phyloP scores from a whole-genome alignment of 1,284 basidiomycete genomes.

The Cryptococcus sp. region DNA sequence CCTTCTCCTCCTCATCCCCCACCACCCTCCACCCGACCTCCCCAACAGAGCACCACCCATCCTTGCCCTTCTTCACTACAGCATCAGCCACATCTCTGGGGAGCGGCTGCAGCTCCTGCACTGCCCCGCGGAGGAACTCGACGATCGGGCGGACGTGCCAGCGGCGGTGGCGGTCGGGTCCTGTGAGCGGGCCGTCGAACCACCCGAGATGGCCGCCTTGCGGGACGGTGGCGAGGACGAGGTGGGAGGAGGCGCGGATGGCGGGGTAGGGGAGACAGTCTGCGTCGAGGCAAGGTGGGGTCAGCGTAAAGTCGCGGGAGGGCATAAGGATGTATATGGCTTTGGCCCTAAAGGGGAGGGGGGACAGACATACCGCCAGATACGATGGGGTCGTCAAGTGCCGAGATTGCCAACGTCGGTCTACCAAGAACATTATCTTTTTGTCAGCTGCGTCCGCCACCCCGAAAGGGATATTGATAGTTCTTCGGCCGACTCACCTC shows the following conservation, averaged over 20 bases:
- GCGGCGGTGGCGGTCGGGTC: constrained; percentile 25
- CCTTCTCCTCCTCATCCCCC: constrained; percentile 9
- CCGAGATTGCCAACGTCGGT: constrained; percentile 68
- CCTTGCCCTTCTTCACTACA: constrained; percentile 10
- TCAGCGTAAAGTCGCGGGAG: not conserved
- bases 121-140: constrained; percentile 24
- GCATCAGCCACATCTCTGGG: not conserved
- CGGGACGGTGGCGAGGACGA: constrained; percentile 67
- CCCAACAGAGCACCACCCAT: constrained; percentile 22
- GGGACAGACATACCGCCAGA: constrained; percentile 51
- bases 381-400: constrained; percentile 81
- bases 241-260: constrained; percentile 59
- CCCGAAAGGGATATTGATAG: not conserved
- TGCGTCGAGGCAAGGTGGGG: not conserved
- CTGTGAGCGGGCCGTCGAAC: constrained; percentile 60
- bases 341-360: too few species aligned
- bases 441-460: not conserved
- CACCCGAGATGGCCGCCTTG: constrained; percentile 89
- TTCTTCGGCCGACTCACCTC: constrained; percentile 17
- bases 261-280: constrained; percentile 53
- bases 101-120: constrained; percentile 8
- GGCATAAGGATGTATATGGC: too few species aligned
- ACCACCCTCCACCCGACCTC: constrained; percentile 26
- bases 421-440: constrained; percentile 15
- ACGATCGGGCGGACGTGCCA: constrained; percentile 31